Percentiles rank a stretch among this genome's conserved stretches.
phyloP scores from a whole-genome alignment of 2,329 filamentous ascomycete species.

The Dactylellina drechsleri region DNA sequence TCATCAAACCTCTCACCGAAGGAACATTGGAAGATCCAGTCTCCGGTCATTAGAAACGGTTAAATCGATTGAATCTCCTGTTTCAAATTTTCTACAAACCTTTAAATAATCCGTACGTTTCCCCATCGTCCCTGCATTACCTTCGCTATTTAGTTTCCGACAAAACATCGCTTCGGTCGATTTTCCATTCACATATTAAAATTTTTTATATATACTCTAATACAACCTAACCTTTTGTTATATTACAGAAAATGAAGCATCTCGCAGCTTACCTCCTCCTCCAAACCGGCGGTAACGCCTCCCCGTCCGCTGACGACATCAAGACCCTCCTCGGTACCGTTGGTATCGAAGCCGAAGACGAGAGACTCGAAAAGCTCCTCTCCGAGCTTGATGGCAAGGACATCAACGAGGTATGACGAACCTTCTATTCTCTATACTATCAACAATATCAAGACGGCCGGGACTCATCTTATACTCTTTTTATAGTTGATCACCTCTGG shows the following conservation, averaged over 20 bases:
- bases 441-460: conserved; percentile 10
- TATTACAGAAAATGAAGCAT: conserved; percentile 87
- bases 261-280: conserved; percentile 99
- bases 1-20: conserved; percentile 34
- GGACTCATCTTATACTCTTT: not conserved
- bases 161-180: not conserved
- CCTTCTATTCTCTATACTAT: conserved; percentile 58
- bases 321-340: conserved; percentile 90
- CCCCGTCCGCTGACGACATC: conserved; percentile 85
- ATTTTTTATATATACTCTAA: conserved; percentile 1
- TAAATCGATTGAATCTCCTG: conserved; percentile 56
- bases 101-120: conserved; percentile 44
- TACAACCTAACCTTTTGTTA: conserved; percentile 30
- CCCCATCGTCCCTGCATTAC: not conserved
- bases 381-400: conserved; percentile 90
- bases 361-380: conserved; percentile 86
- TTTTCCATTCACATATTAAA: not conserved
- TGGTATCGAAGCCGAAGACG: conserved; percentile 90
- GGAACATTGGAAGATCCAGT: conserved; percentile 55
- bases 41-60: conserved; percentile 55
- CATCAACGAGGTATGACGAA: conserved; percentile 74
- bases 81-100: conserved; percentile 35
- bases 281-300: conserved; percentile 88
- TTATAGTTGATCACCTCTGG: conserved; percentile 88
- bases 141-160: not conserved